Evolutionary conservation across 352 stramenopile species (phyloP).

Genomic region (Pseudoperonospora humuli): DNA sequence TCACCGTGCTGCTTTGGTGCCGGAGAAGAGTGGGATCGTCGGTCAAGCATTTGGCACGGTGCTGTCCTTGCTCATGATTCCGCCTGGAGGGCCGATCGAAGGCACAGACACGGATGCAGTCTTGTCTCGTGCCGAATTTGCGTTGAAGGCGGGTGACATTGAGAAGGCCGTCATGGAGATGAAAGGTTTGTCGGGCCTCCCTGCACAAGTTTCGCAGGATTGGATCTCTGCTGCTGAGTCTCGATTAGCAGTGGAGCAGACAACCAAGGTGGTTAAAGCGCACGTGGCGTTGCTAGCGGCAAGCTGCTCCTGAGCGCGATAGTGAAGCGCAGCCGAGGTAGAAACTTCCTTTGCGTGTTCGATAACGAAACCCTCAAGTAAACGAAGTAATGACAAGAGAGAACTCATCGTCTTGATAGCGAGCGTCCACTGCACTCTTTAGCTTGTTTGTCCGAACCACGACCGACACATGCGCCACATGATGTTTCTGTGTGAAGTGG

Average conservation of each 20-base stretch:
- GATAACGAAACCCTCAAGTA: conserved; percentile 19
- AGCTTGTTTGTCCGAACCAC: background rate
- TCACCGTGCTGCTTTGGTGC: conserved; percentile 57
- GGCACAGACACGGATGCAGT: conserved; percentile 63
- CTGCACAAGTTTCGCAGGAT: conserved; percentile 63
- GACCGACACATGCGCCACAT: too few species aligned
- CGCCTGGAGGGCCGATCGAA: conserved; percentile 66
- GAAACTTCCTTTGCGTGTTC: conserved; percentile 19
- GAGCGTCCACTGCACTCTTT: background rate
- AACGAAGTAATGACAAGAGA: conserved; percentile 13
- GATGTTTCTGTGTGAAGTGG: background rate
- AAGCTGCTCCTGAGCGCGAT: conserved; percentile 58
- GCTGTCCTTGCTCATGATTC: conserved; percentile 70
- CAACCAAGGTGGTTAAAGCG: conserved; percentile 75
- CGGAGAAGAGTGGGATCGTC: conserved; percentile 58
- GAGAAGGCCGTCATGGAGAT: conserved; percentile 64
- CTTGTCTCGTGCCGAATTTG: conserved; percentile 75
- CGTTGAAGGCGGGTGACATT: conserved; percentile 73
- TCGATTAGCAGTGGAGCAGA: conserved; percentile 74
- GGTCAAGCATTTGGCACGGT: conserved; percentile 64
- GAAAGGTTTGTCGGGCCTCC: conserved; percentile 53
- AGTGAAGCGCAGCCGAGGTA: conserved; percentile 1
- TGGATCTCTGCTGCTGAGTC: conserved; percentile 69
- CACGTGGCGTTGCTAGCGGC: conserved; percentile 70
- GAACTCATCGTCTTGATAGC: background rate